Base-by-base conservation (phyloP, 371 early-diverging fungal genomes). In the Rhizomucor pusillus region DNA sequence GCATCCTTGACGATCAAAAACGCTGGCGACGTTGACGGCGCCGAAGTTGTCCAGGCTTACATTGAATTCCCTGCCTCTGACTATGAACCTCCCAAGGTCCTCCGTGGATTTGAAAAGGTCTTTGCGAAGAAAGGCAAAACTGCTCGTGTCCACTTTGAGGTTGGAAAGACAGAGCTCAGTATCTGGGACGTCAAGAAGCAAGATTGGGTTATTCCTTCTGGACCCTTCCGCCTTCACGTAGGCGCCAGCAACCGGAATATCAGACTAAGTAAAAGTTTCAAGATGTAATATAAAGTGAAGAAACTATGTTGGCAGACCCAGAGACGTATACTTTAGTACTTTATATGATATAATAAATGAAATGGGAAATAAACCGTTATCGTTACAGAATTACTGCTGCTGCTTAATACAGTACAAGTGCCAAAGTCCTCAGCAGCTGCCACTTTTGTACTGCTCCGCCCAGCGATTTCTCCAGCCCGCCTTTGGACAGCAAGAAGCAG, bases 1-100 rank as follows among this genome's bases (percentile, higher is more conserved):
- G 65, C 63, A 19, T 43, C 71, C 3, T 54, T 80, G 16, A 36
- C 37, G 5, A 36, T 81, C 22, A 13, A 47, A 6, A 84, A 84
- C 54, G 66, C 58, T 18, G 81, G 84, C 34, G 22, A 52, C 3
- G 22, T 48, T 16, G 70, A 39, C 46, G 84, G 84, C 25, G 58
- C 74, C 37, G 80, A 80, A 56, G 75, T 84, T 13, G 66, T 65
- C 3, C 80, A 80, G 54, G 56, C 73, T 14, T 77, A 80, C 47
- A 20, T 80, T 36, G 50, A 58, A 4, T 74, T 66, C 60, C 81
- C 81, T 23, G 43, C 51, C 33, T 12, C 43, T 10, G 61, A 56
- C 23, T 41, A 47, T 22, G 68, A 68, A 39, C 79, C 77, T 14
- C 68, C 68, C 13, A 70, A 76, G 52, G 39, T 73, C 12, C 59